Base-by-base conservation (phyloP, 306 rosid species). In the Ziziphus jujuba region DNA sequence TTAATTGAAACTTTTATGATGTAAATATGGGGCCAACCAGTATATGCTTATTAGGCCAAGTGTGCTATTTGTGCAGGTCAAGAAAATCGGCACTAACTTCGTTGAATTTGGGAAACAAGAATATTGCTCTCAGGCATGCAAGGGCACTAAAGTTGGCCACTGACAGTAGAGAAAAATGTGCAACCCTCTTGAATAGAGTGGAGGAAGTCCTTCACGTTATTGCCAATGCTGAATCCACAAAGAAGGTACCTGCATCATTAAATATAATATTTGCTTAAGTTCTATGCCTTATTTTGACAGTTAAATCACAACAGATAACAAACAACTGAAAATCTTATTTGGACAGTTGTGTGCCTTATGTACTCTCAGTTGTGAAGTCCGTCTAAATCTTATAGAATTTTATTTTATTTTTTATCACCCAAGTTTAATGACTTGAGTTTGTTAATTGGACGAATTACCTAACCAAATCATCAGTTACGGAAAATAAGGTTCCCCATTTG, bases 191-290 rank as follows among this genome's bases (percentile, higher is more conserved):
- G 84, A 87, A 69, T 71, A 84, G 97, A 83, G 96, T 93, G 67
- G 96, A 90, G 80, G 96, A 90, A 84, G 91, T 93, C 49, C 84
- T 86, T 58, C 70, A 77, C 3, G 63, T 78, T 52, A 84, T 90
- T 72, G 77, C 84, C 5, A 84, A 87, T 80, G 95, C 97, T 0
- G 98, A 93, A 72, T 83, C 91, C 47, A 86, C 95, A 0, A 90
- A 90, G 77, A 84, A 82, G 96, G 98, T 90, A 52, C 20, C 16
- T 22, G 33, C 7, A 62, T 11, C 67, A 59, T 77, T 45, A 5
- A 31, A 51, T 50, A 19, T 28, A 44, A 19, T 24, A 25, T 16
- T 47, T 7, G 25, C 21, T 58, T 40, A 4, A 50, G 52, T 1
- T 60, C 12, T 13, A 8, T 12, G 36, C 9, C n/a, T 11, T 11